Base-by-base conservation (phyloP, 2,329 filamentous ascomycete species). In the Beauveria medogensis region DNA sequence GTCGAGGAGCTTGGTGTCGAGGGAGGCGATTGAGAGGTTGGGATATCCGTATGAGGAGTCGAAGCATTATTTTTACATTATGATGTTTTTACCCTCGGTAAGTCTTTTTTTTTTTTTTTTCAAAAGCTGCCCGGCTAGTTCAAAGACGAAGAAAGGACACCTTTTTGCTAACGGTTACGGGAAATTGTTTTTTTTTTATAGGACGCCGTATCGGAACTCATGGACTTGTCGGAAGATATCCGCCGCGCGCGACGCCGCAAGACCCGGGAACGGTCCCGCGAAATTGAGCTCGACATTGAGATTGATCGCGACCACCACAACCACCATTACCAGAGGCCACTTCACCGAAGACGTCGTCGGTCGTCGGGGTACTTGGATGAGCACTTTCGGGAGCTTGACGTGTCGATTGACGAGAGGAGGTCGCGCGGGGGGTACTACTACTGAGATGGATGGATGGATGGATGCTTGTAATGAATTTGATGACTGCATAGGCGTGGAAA, bases 41-140 rank as follows among this genome's bases (percentile, higher is more conserved):
- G 91, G 91, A 3, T 97, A 96, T 73, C 86, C 90, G 63, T 97
- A 87, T 70, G 91, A 97, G 71, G 92, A 97, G 79, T 94, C 91
- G 0, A 88, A 91, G 59, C 84, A 82, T 64, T 95, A 91, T 74
- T 97, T 90, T 75, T 97, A 97, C 73, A 85, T 97, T 51, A 93
- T 96, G 79, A 86, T 93, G 64, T 97, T 96, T 72, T 80, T 99
- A 58, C 68, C 82, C 76, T 92, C 94, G 71, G 92, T 96, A 80
- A 82, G 91, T 85, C 9, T 16, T 14, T 40, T 22, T 24, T 14
- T 3, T 24, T 12, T 7, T 14, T 22, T 22, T 22, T 22, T 22
- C 22, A 2, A 22, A 22, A 22, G 22, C 22, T 22, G 22, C 22
- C 22, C 22, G 22, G 24, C 24, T 24, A 5, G 24, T 24, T 24